Evolutionary conservation across 2,329 filamentous ascomycete species (phyloP).

Genomic region (Shiraia bambusicola): DNA sequence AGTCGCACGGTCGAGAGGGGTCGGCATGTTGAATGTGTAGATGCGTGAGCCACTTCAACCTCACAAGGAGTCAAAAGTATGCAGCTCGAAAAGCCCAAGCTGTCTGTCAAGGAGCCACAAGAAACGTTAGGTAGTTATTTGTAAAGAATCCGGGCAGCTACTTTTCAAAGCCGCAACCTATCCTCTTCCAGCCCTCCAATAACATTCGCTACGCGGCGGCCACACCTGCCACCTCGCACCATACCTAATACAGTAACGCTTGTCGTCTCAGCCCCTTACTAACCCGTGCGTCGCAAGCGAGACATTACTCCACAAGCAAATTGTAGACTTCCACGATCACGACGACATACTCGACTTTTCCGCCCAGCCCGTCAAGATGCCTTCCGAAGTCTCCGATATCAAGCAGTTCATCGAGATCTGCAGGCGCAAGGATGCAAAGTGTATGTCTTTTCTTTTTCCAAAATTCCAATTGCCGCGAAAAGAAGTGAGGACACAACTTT

Average conservation of each 20-base stretch:
- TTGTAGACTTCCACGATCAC: conserved; percentile 24
- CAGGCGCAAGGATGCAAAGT: conserved; percentile 98
- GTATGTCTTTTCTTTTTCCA: conserved; percentile 66
- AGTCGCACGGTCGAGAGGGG: conserved; percentile 51
- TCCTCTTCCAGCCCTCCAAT: background rate
- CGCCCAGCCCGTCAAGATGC: conserved; percentile 73
- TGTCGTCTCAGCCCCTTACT: conserved; percentile 21
- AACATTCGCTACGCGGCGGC: conserved; percentile 16
- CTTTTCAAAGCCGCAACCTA: conserved; percentile 9
- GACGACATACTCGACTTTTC: conserved; percentile 16
- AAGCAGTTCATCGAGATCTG: conserved; percentile 99
- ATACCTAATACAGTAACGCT: conserved; percentile 21
- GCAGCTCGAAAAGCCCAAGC: background rate
- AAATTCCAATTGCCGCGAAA: background rate
- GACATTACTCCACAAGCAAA: conserved; percentile 36
- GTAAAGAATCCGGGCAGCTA: conserved; percentile 11
- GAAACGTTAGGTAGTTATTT: background rate
- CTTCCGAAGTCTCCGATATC: conserved; percentile 97
- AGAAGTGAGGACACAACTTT: background rate
- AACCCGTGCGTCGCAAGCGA: conserved; percentile 40
- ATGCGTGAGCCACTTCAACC: background rate
- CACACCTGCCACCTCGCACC: conserved; percentile 21
- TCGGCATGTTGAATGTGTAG: conserved; percentile 46
- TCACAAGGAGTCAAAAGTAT: background rate
- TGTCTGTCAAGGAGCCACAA: too few relatives aligned